phyloP scores from a whole-genome alignment of 192 early-diverging fungal species.

The Helicostylum pulchrum region DNA sequence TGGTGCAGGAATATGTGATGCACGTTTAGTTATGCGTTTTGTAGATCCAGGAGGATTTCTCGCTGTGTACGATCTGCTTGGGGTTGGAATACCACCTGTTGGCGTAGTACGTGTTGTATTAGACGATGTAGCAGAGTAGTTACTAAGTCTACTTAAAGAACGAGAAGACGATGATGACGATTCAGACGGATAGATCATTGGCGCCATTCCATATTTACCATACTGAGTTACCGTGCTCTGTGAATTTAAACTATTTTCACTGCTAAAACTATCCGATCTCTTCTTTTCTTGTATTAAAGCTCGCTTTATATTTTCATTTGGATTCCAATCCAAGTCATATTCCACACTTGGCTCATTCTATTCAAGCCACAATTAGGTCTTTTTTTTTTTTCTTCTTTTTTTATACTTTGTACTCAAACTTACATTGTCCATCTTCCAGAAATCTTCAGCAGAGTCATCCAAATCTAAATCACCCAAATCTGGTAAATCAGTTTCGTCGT shows the following conservation, averaged over 20 bases:
- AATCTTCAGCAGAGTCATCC: conserved; percentile 33
- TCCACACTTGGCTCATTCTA: not conserved
- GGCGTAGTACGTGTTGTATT: conserved; percentile 5
- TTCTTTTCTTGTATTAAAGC: not conserved
- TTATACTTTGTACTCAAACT: conserved; percentile 4
- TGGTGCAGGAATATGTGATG: conserved; percentile 37
- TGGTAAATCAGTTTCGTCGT: conserved; percentile 29
- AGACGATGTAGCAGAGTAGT: conserved; percentile 32
- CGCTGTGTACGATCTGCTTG: conserved; percentile 13
- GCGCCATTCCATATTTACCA: conserved; percentile 14
- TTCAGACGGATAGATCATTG: conserved; percentile 23
- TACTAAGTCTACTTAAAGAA: conserved; percentile 29
- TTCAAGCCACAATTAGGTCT: not conserved
- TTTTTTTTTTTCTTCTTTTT: not conserved
- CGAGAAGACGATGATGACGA: conserved; percentile 28
- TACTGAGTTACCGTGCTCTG: conserved; percentile 28
- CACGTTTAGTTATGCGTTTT: conserved; percentile 16
- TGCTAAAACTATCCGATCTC: conserved; percentile 30
- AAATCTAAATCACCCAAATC: conserved; percentile 27
- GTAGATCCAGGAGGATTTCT: not conserved
- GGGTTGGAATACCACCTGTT: conserved; percentile 14
- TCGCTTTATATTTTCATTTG: not conserved
- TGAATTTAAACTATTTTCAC: conserved; percentile 27
- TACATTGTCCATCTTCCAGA: conserved; percentile 28
- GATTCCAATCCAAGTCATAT: conserved; percentile 14